A percentile compares a stretch with the other conserved stretches of the same genome.
Evolutionary conservation across 2,329 filamentous ascomycete genomes (phyloP).

Genomic region (Colletotrichum eleusines): DNA sequence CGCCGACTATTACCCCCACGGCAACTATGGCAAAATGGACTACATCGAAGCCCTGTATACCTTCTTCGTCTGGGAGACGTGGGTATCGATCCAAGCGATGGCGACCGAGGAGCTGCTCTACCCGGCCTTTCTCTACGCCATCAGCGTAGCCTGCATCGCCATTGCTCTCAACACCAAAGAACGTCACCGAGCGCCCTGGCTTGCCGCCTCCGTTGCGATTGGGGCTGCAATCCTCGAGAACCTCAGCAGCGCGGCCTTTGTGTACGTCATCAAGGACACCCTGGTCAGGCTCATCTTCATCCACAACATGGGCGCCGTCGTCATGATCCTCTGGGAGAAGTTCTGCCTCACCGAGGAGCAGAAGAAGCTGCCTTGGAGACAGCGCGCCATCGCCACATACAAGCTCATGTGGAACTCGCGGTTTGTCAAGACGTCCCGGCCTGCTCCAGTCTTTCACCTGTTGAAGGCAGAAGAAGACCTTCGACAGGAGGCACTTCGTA

Average conservation of each 20-base stretch:
- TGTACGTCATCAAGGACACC: constrained; percentile 19
- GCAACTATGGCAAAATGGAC: not conserved
- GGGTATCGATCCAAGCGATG: not conserved
- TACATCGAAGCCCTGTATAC: not conserved
- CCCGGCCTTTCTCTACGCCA: constrained; percentile 2
- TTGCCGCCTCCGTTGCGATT: not conserved
- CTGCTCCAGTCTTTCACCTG: constrained; percentile 30
- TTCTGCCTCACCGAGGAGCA: constrained; percentile 35
- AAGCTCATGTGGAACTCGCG: constrained; percentile 33
- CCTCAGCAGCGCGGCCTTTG: not conserved
- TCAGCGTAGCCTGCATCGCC: constrained; percentile 24
- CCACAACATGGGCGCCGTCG: constrained; percentile 22
- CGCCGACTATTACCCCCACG: not conserved
- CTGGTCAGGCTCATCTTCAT: constrained; percentile 13
- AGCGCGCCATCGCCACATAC: constrained; percentile 13
- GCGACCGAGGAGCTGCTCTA: not conserved
- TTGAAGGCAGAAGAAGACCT: not conserved
- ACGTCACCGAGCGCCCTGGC: not conserved
- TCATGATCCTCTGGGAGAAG: constrained; percentile 30
- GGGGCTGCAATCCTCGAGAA: not conserved
- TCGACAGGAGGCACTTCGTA: too few relatives aligned
- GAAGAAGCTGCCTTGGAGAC: constrained; percentile 14
- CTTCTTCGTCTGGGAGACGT: not conserved
- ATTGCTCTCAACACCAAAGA: constrained; percentile 9
- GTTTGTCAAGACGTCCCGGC: constrained; percentile 24